Evolutionary conservation across 495 filamentous ascomycete species (phyloP).

Genomic region (Aspergillus cristatus): DNA sequence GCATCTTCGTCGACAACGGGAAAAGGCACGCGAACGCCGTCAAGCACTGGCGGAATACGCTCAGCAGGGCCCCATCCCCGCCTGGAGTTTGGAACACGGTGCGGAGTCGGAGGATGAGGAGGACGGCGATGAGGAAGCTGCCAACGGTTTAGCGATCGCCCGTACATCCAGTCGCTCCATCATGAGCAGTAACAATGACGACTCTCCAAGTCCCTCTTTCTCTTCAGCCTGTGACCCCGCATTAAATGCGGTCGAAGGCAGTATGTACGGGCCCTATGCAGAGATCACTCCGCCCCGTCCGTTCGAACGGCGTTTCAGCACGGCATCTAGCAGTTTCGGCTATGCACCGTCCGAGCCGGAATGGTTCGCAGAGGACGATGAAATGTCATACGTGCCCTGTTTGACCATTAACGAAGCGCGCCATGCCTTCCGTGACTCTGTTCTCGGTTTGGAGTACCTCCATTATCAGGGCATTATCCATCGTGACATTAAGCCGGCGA

Average conservation of each 20-base stretch:
- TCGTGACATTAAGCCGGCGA: slow-evolving; percentile 98
- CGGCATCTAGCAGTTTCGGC: slow-evolving; percentile 38
- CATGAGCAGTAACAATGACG: slow-evolving; percentile 18
- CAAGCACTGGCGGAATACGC: slow-evolving; percentile 40
- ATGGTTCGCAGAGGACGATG: slow-evolving; percentile 52
- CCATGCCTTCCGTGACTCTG: slow-evolving; percentile 82
- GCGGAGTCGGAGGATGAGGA: slow-evolving; percentile 52
- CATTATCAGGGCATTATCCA: slow-evolving; percentile 97
- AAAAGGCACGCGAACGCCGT: slow-evolving; percentile 44
- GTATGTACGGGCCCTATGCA: slow-evolving; percentile 63
- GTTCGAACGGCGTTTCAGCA: slow-evolving; percentile 39
- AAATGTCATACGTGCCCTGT: slow-evolving; percentile 83
- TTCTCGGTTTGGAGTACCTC: slow-evolving; percentile 88
- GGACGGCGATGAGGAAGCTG: slow-evolving; percentile 31
- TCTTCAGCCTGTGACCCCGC: slow-evolving; percentile 40
- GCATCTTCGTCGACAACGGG: slow-evolving; percentile 46
- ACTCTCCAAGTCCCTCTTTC: slow-evolving; percentile 33
- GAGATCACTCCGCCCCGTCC: slow-evolving; percentile 27
- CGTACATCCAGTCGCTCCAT: slow-evolving; percentile 27
- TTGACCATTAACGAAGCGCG: slow-evolving; percentile 81
- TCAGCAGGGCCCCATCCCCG: slow-evolving; percentile 35
- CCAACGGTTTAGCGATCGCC: slow-evolving; percentile 25
- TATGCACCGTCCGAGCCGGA: slow-evolving; percentile 50
- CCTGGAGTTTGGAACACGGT: slow-evolving; percentile 77
- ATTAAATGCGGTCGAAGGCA: slow-evolving; percentile 56